These are phyloP conservation scores for Ammopiptanthus mongolicus DNA, from an alignment of 306 rosid species.

Conservation along the genomic window DNA sequence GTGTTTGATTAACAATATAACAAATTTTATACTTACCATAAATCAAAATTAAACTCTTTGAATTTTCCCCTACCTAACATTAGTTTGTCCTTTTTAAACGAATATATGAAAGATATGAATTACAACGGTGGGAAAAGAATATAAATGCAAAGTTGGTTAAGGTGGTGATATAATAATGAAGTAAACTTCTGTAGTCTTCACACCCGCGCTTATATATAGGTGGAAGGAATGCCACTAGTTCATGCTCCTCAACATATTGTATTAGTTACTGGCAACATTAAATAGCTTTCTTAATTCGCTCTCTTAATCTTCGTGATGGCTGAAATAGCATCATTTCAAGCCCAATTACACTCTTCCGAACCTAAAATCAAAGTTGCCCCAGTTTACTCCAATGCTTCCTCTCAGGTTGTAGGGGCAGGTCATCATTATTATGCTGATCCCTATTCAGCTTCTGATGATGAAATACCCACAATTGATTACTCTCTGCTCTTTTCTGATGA, in stretches of 20 bases:
- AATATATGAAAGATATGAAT: background rate
- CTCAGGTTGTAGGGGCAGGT: background rate
- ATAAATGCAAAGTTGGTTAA: background rate
- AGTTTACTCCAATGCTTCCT: background rate
- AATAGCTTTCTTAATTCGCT: background rate
- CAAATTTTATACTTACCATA: no score
- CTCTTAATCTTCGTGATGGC: background rate
- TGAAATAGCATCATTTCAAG: background rate
- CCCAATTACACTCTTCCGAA: background rate
- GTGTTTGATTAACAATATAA: no score
- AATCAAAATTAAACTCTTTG: no score
- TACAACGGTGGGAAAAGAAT: background rate
- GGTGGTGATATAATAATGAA: background rate
- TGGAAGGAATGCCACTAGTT: background rate
- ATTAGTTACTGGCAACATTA: background rate
- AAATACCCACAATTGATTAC: slow-evolving; percentile 35
- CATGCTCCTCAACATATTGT: background rate
- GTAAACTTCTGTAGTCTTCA: background rate
- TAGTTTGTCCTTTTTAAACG: background rate
- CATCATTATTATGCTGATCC: background rate
- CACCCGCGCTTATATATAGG: background rate
- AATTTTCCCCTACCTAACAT: background rate
- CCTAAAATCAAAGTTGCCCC: background rate
- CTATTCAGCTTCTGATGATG: slow-evolving; percentile 26
- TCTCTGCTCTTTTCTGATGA: slow-evolving; percentile 20